Evolutionary conservation across 2,329 filamentous ascomycete genomes (phyloP), one percentile per base, ranked within the genome.

Genomic region (Coleophoma eucalyptorum): DNA sequence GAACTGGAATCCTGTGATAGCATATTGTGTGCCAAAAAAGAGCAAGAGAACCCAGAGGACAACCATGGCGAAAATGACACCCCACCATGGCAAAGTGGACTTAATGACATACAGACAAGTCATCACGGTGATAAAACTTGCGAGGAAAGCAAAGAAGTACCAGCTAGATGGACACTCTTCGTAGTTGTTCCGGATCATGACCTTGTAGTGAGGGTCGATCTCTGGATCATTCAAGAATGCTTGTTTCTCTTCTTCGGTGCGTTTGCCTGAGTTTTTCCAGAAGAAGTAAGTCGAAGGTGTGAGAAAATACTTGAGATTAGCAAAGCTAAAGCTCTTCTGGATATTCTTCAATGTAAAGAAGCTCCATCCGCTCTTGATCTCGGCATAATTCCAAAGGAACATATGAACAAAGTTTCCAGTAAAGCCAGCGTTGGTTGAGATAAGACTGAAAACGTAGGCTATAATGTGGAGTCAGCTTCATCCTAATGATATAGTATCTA

Each of bases 81-180:
- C 62, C 63, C 63, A 65, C 61, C 60, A 68, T 5, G 67, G 60
- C 3, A 69, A 70, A 53, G 87, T 83, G 4, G 87, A 90, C 0
- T 81, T 79, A 60, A 82, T 89, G 1, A 69, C 76, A 15, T 83
- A 69, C 3, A 83, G 74, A 2, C 79, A 77, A 33, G 40, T 59
- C 5, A 62, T 45, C 18, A 49, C 56, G 1, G 81, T 65, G 1
- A 65, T 75, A 16, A 80, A 69, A 64, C 78, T 77, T 49, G 71
- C 20, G 4, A 71, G 52, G 18, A 78, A 71, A 16, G 80, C 67
- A 13, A 53, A 56, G 1, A 61, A 58, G 50, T 81, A 84, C 81
- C 81, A 84, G 76, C 77, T 82, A 42, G 77, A 63, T 0, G 81
- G 81, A 0, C 74, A 75, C 42, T 78, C 69, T 54, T 73, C 72